Evolutionary conservation across 257 asterid genomes (phyloP), one percentile per base, ranked within the genome.

Genomic region (Jacaranda copaia): DNA sequence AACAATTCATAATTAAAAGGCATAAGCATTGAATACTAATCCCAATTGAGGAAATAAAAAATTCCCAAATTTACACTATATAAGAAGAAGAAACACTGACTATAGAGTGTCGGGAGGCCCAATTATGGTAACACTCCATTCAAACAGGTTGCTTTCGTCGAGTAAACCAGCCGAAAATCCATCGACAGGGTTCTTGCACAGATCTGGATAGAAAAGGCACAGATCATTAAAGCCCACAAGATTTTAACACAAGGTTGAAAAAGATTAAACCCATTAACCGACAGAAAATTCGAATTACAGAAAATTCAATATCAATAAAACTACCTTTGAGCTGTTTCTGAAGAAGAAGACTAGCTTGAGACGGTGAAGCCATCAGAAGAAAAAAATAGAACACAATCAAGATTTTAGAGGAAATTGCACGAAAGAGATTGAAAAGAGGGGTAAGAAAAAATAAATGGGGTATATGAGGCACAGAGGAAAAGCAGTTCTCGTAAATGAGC

Each of bases 91-190:
- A 79, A 60, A 19, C 12, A 79, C 99, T 90, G 79, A 96, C 99
- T 93, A 95, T 40, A 95, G 73, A 57, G 99, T 95, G 68, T 93
- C 99, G 8, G 98, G 99, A 15, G 99, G 99, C 56, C 99, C 99
- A 81, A 95, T 95, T 46, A 95, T 80, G 20, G 99, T 93, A 10
- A 95, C 99, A 77, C 94, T 93, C 99, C 99, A 95, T 88, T 95
- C 99, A 73, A 91, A 95, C 40, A 95, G 80, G 85, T 95, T 93
- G 69, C 45, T 83, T 75, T 95, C 98, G 58, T 95, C 97, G 70
- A 90, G 85, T 82, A 95, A 86, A 69, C 99, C 99, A 66, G 99
- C 99, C 68, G 99, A 95, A 77, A 95, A 95, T 62, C 99, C 99
- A 79, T 91, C 99, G 18, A 95, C 99, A 0, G 99, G 99, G 64